Percentiles rank a stretch among this genome's conserved stretches.
phyloP scores from a whole-genome alignment of 2,329 filamentous ascomycete species.

The Chalaropsis ovoidea region DNA sequence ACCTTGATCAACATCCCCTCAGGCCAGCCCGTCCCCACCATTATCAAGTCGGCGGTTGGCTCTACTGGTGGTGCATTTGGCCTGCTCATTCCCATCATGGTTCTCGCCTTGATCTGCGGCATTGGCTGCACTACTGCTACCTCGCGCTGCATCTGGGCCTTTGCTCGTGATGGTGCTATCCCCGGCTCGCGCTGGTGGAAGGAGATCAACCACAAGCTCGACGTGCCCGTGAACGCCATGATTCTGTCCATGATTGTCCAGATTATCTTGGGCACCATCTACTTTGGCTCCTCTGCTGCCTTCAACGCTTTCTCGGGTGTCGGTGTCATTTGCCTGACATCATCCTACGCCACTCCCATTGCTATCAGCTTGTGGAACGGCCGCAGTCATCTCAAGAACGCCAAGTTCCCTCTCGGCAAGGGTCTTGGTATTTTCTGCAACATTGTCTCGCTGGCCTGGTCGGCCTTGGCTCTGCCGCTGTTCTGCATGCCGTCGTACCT shows the following conservation, averaged over 20 bases:
- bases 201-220: constrained; percentile 49
- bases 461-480: constrained; percentile 56
- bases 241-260: constrained; percentile 59
- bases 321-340: constrained; percentile 58
- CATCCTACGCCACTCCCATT: constrained; percentile 58
- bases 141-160: constrained; percentile 59
- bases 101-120: constrained; percentile 57
- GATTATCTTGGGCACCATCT: constrained; percentile 54
- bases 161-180: constrained; percentile 59
- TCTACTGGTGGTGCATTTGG: constrained; percentile 51
- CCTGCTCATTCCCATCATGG: constrained; percentile 53
- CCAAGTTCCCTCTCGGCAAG: constrained; percentile 51
- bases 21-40: constrained; percentile 54
- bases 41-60: constrained; percentile 53
- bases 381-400: constrained; percentile 48
- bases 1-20: constrained; percentile 44
- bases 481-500: constrained; percentile 62
- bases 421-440: constrained; percentile 52
- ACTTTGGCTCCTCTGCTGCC: constrained; percentile 58
- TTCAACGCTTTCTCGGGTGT: constrained; percentile 64
- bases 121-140: constrained; percentile 60
- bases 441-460: constrained; percentile 56
- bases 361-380: constrained; percentile 52
- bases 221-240: constrained; percentile 61
- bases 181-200: constrained; percentile 53